Percentiles rank a stretch among this genome's conserved stretches.
These are phyloP conservation scores for Bidens hawaiensis DNA, from an alignment of 140 eudicot species.

Conservation along the genomic window DNA sequence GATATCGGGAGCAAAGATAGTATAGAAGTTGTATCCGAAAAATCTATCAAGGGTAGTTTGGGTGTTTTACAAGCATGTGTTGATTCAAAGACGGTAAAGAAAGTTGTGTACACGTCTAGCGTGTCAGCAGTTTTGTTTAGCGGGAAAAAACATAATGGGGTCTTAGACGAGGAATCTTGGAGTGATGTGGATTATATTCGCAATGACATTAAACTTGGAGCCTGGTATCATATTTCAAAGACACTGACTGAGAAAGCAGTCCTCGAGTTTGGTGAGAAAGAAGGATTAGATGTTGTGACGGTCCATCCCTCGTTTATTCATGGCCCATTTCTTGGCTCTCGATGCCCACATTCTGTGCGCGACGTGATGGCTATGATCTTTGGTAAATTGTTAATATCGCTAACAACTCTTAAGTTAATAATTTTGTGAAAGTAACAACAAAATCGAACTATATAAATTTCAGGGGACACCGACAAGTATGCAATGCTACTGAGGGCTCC, in stretches of 20 bases:
- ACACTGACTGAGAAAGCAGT: constrained; percentile 41
- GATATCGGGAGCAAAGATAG: constrained; percentile 26
- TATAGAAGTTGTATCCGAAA: constrained; percentile 21
- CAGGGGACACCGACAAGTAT: constrained; percentile 24
- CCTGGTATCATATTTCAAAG: constrained; percentile 37
- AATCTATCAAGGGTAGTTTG: constrained; percentile 23
- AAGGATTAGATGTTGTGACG: constrained; percentile 38
- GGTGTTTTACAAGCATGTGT: constrained; percentile 41
- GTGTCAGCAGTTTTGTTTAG: constrained; percentile 21
- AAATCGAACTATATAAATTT: neutral
- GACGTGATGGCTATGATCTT: constrained; percentile 35
- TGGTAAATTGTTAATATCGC: constrained; percentile 20
- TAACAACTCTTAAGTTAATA: neutral
- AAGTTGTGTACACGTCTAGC: constrained; percentile 55
- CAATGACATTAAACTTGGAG: constrained; percentile 6
- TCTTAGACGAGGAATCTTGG: constrained; percentile 46
- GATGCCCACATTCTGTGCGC: constrained; percentile 36
- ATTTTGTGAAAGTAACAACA: neutral
- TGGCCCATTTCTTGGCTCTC: constrained; percentile 46
- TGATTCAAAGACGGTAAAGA: constrained; percentile 40
- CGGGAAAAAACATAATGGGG: neutral
- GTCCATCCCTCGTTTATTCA: constrained; percentile 39
- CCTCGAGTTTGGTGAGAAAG: constrained; percentile 30
- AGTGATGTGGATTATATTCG: constrained; percentile 37
- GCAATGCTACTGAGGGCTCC: constrained; percentile 3